Base-by-base conservation (phyloP, 805 yeast genomes). In the Lachancea thermotolerans region DNA sequence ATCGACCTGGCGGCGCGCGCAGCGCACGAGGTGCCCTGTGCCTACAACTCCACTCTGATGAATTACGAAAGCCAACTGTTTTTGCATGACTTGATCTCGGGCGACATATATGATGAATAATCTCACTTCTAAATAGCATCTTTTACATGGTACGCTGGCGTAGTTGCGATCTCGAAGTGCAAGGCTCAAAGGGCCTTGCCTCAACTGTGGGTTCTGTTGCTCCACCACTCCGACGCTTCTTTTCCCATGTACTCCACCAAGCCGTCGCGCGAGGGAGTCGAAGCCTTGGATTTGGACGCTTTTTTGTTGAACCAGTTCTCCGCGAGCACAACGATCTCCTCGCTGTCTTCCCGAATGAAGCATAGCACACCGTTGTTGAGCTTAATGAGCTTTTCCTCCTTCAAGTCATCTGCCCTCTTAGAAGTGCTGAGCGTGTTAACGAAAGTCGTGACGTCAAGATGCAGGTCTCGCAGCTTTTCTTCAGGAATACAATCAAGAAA, bases 321-420 rank as follows among this genome's bases (percentile, higher is more conserved):
- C 9, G 62, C 48, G 15, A 62, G 41, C 9, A 62, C 36, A 1
- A 53, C 44, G 15, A 52, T 29, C 39, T 52, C 47, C 3, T 47
- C 41, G 4, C 51, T 44, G 41, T 48, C 51, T 7, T 56, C 54
- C n/a, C 42, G 46, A 15, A 62, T 43, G 39, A 60, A 64, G 50
- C 66, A 62, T 10, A 62, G 43, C 21, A 64, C 37, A 0, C 68
- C 68, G 42, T 64, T 64, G 43, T 57, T 60, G 17, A 62, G 49
- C 27, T 60, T 61, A 6, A 59, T 29, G 28, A 64, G 45, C 40
- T 62, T 55, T 41, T 59, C 63, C 14, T 62, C 65, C 10, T 36
- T 40, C n/a, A 56, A 35, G 29, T 45, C 50, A 10, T 34, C 25
- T 4, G 46, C 42, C 25, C 48, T 44, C 37, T 39, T 49, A 4